Evolutionary conservation across 1,284 basidiomycete species (phyloP).

Genomic region (Abortiporus biennis): DNA sequence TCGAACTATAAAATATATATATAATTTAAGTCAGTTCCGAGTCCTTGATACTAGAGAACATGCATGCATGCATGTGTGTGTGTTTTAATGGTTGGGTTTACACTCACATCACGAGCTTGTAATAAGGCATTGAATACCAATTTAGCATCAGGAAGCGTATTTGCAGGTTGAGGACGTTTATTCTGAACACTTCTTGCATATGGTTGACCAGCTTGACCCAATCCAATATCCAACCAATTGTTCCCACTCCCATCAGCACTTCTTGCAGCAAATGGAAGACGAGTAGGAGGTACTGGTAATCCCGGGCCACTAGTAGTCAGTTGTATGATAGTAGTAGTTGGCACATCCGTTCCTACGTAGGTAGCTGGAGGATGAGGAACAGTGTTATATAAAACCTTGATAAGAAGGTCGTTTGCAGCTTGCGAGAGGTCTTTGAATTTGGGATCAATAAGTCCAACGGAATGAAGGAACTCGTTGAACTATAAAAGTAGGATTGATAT

Average conservation of each 20-base stretch:
- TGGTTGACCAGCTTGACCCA: background rate
- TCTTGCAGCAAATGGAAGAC: background rate
- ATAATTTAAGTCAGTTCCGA: conserved; percentile 50
- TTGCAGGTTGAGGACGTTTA: background rate
- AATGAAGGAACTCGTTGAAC: no score
- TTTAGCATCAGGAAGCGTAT: background rate
- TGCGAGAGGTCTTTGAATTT: no score
- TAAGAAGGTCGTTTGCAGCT: no score
- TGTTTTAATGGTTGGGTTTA: conserved; percentile 16
- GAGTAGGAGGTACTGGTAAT: no score
- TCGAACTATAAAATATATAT: conserved; percentile 42
- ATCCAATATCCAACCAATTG: background rate
- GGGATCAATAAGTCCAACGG: no score
- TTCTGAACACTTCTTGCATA: background rate
- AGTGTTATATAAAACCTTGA: no score
- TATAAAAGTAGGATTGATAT: no score
- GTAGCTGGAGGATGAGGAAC: background rate
- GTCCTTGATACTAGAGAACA: conserved; percentile 26
- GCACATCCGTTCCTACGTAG: no score
- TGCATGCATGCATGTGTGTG: background rate
- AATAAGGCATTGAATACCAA: background rate
- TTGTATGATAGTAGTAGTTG: no score
- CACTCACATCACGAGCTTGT: conserved; percentile 1
- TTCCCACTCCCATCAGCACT: background rate
- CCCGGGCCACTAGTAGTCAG: no score